Evolutionary conservation across 257 asterid genomes (phyloP).

Genomic region (Echites panduratus): DNA sequence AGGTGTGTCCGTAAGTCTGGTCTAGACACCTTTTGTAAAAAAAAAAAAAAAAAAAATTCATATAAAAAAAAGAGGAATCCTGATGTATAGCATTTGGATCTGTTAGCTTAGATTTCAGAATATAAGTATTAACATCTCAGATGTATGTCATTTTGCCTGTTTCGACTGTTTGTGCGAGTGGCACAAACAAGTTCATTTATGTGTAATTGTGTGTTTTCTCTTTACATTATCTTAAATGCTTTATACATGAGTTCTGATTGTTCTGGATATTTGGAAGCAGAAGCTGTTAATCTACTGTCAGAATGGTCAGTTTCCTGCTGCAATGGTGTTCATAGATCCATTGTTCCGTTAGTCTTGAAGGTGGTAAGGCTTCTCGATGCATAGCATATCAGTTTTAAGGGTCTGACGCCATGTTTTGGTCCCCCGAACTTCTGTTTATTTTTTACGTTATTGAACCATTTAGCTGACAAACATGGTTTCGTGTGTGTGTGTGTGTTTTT

Average conservation of each 20-base stretch:
- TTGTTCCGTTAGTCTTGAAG: not conserved
- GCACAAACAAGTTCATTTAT: not conserved
- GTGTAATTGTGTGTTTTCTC: slow-evolving; percentile 1
- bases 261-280: not conserved
- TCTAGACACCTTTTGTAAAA: no score
- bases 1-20: no score
- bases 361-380: not conserved
- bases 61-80: no score
- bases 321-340: not conserved
- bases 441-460: no score
- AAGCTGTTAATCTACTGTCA: not conserved
- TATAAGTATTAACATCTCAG: not conserved
- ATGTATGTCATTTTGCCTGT: not conserved
- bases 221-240: not conserved
- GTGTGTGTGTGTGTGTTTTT: no score
- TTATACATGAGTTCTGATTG: not conserved
- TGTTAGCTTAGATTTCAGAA: slow-evolving; percentile 11
- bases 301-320: not conserved
- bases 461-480: no score
- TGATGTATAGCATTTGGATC: slow-evolving; percentile 11
- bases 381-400: not conserved
- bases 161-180: not conserved
- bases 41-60: no score
- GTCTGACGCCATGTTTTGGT: no score
- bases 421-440: no score